These are phyloP conservation scores for Sugiyamaella grinbergsii DNA, from an alignment of 1,139 yeast genomes.

Conservation along the genomic window DNA sequence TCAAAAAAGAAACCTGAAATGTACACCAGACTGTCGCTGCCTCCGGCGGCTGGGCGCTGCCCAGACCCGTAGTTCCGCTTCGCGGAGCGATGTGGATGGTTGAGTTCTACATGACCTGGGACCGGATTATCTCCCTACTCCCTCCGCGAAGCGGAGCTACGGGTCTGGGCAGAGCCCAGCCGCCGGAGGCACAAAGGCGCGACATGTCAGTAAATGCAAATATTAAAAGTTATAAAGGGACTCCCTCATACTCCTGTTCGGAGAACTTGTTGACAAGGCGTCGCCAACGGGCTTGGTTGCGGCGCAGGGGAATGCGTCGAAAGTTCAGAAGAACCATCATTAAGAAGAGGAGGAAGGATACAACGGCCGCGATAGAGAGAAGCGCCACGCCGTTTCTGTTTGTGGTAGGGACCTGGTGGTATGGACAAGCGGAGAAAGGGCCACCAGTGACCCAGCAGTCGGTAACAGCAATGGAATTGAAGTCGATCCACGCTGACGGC, in stretches of 20 bases:
- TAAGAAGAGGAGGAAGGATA: constrained; percentile 54
- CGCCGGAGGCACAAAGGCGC: constrained; percentile 11
- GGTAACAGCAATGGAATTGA: constrained; percentile 72
- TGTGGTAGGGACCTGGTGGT: constrained; percentile 54
- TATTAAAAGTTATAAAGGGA: constrained; percentile 51
- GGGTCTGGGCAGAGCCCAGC: constrained; percentile 2
- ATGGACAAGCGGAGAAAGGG: constrained; percentile 76
- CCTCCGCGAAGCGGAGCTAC: neutral
- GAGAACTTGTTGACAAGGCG: constrained; percentile 49
- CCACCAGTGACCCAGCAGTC: constrained; percentile 91
- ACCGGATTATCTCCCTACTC: neutral
- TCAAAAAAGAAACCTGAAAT: neutral
- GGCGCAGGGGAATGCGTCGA: constrained; percentile 51
- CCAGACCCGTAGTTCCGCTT: neutral
- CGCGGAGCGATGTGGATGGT: neutral
- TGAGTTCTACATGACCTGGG: neutral
- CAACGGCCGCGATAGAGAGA: constrained; percentile 66
- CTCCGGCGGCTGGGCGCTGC: constrained; percentile 3
- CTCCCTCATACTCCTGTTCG: constrained; percentile 61
- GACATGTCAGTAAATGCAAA: neutral
- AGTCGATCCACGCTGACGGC: constrained; percentile 67
- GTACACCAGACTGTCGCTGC: neutral
- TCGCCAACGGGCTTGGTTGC: constrained; percentile 60
- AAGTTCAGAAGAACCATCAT: constrained; percentile 43
- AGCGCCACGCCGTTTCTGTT: constrained; percentile 60